A percentile compares a stretch with the other conserved stretches of the same genome.
Conservation (phyloP, 345 rosid species). For the Firmiana major region DNA sequence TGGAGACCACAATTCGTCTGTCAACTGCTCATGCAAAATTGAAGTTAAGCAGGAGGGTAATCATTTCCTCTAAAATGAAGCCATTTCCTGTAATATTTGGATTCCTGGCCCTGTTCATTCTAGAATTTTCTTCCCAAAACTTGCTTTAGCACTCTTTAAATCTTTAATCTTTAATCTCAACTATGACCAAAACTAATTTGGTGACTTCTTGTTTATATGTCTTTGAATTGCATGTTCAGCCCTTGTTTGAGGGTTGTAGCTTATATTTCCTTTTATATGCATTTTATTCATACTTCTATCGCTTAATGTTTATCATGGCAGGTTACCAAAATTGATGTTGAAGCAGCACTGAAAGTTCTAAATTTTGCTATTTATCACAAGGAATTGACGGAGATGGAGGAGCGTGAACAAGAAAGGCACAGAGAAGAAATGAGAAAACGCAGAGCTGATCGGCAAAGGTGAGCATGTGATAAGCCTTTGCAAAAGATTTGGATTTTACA, state of each 20-base stretch:
- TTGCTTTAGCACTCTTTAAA: not conserved
- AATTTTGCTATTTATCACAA: slow-evolving; percentile 97
- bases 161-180: not conserved
- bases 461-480: slow-evolving; percentile 14
- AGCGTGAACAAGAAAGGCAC: slow-evolving; percentile 75
- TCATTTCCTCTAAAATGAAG: not conserved
- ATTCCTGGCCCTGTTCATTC: not conserved
- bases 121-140: not conserved
- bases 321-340: slow-evolving; percentile 81
- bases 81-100: not conserved
- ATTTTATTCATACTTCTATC: not conserved
- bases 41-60: slow-evolving; percentile 83
- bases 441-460: slow-evolving; percentile 53
- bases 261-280: not conserved
- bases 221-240: not conserved
- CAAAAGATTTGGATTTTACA: not conserved
- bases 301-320: slow-evolving; percentile 26
- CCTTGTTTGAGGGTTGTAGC: slow-evolving; percentile 1
- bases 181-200: not conserved
- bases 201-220: slow-evolving; percentile 16
- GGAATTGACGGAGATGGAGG: slow-evolving; percentile 95
- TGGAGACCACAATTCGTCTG: slow-evolving; percentile 94
- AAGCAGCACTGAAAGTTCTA: slow-evolving; percentile 77
- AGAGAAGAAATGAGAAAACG: slow-evolving; percentile 58
- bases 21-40: slow-evolving; percentile 98